A percentile compares a stretch with the other conserved stretches of the same genome.
phyloP scores from a whole-genome alignment of 75 land plant genomes.

The Selaginella moellendorffii region DNA sequence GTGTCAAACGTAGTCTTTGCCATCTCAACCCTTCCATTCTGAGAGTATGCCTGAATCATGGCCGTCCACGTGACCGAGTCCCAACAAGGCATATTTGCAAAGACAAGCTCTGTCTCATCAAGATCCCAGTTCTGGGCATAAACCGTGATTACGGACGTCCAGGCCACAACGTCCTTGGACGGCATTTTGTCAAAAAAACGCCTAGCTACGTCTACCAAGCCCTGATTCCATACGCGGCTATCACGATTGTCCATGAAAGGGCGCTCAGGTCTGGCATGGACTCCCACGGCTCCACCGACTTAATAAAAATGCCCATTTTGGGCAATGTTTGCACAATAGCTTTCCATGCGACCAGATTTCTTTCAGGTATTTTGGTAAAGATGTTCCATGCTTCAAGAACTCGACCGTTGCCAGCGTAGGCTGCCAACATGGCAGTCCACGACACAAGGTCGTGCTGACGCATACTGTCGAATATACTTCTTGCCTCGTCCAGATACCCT shows the following conservation, averaged over 20 bases:
- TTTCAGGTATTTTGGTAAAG: not conserved
- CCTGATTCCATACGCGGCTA: not conserved
- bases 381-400: not conserved
- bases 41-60: not conserved
- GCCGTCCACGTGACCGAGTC: not conserved
- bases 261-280: not conserved
- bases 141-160: conserved; percentile 5
- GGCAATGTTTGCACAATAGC: not conserved
- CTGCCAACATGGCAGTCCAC: not conserved
- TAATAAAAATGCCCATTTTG: no score
- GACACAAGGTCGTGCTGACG: not conserved
- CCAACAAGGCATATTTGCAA: not conserved
- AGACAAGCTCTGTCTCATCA: not conserved
- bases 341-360: not conserved
- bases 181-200: conserved; percentile 8
- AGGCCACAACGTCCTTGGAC: conserved; percentile 14
- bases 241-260: not conserved
- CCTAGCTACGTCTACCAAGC: not conserved
- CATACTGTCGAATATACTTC: not conserved
- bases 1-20: not conserved
- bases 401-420: not conserved
- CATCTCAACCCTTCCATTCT: not conserved
- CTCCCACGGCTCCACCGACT: no score
- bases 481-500: not conserved
- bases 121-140: not conserved